Evolutionary conservation across 2,329 filamentous ascomycete genomes (phyloP).

Genomic region (Coniochaeta hoffmannii): DNA sequence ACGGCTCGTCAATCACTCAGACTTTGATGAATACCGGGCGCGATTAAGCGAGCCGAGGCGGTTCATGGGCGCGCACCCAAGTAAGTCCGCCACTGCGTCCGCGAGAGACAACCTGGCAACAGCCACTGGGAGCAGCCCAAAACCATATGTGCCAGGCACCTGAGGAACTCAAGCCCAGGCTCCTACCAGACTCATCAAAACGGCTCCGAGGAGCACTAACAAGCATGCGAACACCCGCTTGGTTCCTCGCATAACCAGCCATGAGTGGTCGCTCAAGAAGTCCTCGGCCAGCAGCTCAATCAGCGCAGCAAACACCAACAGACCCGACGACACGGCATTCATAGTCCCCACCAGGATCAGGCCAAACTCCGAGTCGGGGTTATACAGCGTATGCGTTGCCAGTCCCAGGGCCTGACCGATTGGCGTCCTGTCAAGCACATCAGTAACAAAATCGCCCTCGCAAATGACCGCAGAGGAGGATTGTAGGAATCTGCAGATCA

Average conservation of each 20-base stretch:
- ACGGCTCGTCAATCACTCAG: too few species aligned
- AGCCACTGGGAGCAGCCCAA: too few species aligned
- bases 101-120: too few species aligned
- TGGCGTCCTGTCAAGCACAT: conserved; percentile 44
- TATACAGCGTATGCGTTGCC: conserved; percentile 61
- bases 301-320: conserved; percentile 64
- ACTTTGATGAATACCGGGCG: too few species aligned
- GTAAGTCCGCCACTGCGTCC: too few species aligned
- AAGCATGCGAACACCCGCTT: conserved; percentile 47
- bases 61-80: too few species aligned
- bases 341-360: conserved; percentile 66
- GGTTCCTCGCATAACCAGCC: conserved; percentile 45
- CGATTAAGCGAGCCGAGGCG: too few species aligned
- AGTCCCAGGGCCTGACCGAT: conserved; percentile 69
- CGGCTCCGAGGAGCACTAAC: conserved; percentile 51
- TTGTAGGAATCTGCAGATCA: too few species aligned
- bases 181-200: conserved; percentile 56
- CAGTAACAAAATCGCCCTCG: too few species aligned
- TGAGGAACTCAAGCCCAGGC: conserved; percentile 58
- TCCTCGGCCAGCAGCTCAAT: conserved; percentile 68
- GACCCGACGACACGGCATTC: conserved; percentile 64
- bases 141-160: too few species aligned
- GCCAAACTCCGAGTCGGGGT: conserved; percentile 57
- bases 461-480: too few species aligned
- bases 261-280: conserved; percentile 59